Evolutionary conservation across 1,284 basidiomycete genomes (phyloP).

Genomic region (Tilletia setariae): DNA sequence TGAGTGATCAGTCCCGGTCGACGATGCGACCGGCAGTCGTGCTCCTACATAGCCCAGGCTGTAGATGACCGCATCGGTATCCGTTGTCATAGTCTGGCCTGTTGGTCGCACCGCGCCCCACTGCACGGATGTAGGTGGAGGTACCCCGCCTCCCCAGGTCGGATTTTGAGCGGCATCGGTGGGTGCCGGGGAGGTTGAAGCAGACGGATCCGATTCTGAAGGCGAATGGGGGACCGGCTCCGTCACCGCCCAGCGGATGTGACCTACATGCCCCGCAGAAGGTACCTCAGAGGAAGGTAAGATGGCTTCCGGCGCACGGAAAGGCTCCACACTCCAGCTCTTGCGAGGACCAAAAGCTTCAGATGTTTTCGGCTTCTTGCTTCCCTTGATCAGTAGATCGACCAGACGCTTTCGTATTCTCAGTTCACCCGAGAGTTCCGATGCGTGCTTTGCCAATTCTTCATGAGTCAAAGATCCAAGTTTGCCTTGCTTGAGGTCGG

Average conservation of each 20-base stretch:
- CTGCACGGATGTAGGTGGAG: slow-evolving; percentile 14
- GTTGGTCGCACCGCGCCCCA: slow-evolving; percentile 57
- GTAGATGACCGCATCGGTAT: slow-evolving; percentile 77
- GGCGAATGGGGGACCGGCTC: slow-evolving; percentile 6
- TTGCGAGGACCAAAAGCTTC: slow-evolving; percentile 18
- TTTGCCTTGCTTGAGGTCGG: slow-evolving; percentile 15
- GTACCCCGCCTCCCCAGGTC: slow-evolving; percentile 18
- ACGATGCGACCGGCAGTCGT: slow-evolving; percentile 54
- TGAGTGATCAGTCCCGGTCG: not conserved
- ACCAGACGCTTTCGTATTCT: slow-evolving; percentile 59
- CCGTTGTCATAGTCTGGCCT: slow-evolving; percentile 60
- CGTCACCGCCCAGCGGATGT: slow-evolving; percentile 42
- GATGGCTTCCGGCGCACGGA: slow-evolving; percentile 41
- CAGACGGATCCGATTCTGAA: not conserved
- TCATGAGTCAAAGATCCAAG: not conserved
- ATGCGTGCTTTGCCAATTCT: not conserved
- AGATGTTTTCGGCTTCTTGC: slow-evolving; percentile 57
- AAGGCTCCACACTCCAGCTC: slow-evolving; percentile 44
- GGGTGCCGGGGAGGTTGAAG: slow-evolving; percentile 4
- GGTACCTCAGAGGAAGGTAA: not conserved
- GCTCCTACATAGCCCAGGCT: slow-evolving; percentile 82
- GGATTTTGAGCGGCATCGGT: not conserved
- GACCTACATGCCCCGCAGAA: slow-evolving; percentile 16
- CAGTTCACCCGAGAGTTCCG: slow-evolving; percentile 26
- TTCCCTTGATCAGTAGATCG: slow-evolving; percentile 68